Conservation (phyloP, 441 rosid species). For the Mallotus japonicus region DNA sequence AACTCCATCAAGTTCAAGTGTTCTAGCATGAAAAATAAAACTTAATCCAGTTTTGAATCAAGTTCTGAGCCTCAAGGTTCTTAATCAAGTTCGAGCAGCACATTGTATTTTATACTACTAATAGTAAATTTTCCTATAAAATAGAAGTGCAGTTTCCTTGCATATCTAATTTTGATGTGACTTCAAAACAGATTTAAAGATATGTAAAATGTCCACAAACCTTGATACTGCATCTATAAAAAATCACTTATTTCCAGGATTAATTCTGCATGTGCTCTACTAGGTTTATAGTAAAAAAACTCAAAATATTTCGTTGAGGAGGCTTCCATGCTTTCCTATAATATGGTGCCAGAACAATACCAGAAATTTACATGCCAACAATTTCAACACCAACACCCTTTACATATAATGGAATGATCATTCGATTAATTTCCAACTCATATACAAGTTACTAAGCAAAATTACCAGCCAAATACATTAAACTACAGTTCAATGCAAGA, state of each 20-base stretch:
- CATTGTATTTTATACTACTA: neutral
- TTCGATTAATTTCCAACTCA: neutral
- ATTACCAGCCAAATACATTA: neutral
- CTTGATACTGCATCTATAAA: too few relatives aligned
- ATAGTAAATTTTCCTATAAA: too few relatives aligned
- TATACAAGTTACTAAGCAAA: neutral
- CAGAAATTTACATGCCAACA: neutral
- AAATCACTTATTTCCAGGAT: too few relatives aligned
- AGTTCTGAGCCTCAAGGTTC: neutral
- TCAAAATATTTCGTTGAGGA: too few relatives aligned
- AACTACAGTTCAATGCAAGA: constrained; percentile 1
- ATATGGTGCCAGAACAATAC: neutral
- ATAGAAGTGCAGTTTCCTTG: too few relatives aligned
- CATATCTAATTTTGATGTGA: neutral
- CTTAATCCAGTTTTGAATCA: neutral
- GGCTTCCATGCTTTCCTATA: neutral
- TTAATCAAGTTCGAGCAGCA: neutral
- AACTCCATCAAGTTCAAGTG: neutral
- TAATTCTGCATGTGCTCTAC: too few relatives aligned
- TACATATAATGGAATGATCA: neutral
- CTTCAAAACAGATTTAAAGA: neutral
- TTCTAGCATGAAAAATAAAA: neutral
- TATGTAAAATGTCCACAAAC: neutral
- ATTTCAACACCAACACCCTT: neutral
- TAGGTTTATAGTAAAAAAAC: too few relatives aligned